These are phyloP conservation scores for Datisca glomerata DNA, from an alignment of 306 rosid genomes.

Conservation along the genomic window DNA sequence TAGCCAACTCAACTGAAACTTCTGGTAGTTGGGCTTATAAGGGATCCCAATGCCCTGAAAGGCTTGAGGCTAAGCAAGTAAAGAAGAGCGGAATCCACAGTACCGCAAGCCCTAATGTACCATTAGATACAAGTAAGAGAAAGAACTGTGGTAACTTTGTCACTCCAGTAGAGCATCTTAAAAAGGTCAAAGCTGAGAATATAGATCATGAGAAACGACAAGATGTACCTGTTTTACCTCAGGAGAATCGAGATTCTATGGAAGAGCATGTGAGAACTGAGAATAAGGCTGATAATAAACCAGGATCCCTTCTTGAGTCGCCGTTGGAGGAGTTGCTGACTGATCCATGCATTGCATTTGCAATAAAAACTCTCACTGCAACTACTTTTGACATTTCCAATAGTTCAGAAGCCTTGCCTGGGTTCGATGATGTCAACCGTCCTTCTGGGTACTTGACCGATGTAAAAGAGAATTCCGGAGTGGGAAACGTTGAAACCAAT, in stretches of 20 bases:
- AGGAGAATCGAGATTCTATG: conserved; percentile 6
- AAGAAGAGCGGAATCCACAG: conserved; percentile 5
- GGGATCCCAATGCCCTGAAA: conserved; percentile 13
- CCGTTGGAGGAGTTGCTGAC: conserved; percentile 49
- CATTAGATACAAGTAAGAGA: conserved; percentile 7
- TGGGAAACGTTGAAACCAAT: conserved; percentile 8
- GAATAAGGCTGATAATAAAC: conserved; percentile 18
- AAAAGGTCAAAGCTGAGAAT: conserved; percentile 9
- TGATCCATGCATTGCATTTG: conserved; percentile 93
- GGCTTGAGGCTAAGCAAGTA: conserved; percentile 12
- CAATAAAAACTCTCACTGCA: conserved; percentile 70
- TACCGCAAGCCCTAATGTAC: conserved; percentile 1
- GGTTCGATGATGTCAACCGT: conserved; percentile 11
- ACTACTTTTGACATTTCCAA: conserved; percentile 25
- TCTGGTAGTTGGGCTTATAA: too few species aligned
- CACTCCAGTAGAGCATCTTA: conserved; percentile 11
- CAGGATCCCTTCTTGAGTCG: conserved; percentile 23
- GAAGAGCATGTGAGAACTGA: conserved; percentile 13
- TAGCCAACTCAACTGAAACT: conserved; percentile 13
- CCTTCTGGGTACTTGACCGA: conserved; percentile 11
- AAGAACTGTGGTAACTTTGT: conserved; percentile 7
- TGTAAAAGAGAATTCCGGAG: conserved; percentile 16
- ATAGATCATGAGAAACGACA: conserved; percentile 10
- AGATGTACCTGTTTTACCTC: conserved; percentile 10
- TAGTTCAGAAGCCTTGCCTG: conserved; percentile 16